Base-by-base conservation (phyloP, 192 early-diverging fungal species). In the Dissophora ornata region DNA sequence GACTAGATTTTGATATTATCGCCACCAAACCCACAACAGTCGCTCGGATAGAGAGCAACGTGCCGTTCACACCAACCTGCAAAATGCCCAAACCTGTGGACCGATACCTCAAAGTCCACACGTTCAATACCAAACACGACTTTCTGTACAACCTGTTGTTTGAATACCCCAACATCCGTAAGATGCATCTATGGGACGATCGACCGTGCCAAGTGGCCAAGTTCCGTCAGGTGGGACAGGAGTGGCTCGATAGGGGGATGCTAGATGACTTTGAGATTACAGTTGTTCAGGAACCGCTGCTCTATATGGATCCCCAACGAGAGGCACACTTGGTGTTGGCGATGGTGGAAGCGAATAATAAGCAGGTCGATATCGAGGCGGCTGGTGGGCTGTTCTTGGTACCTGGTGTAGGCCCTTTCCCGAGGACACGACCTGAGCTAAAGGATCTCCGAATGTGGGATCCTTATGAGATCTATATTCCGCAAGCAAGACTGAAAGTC, bases 161-260 rank as follows among this genome's bases (percentile, higher is more conserved):
- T 6, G 85, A 83, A 21, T 83, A 86, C 41, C 84, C 87, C 0
- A 70, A 28, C 10, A 81, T 85, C 65, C 51, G 57, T 0, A 48
- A 82, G 18, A 82, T 89, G 30, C 45, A 50, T 46, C 84, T 89
- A 59, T 89, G 86, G 86, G 87, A 89, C 49, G 87, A 89, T 49
- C 85, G 87, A 13, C 57, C 64, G 0, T 68, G 85, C 21, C 85
- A 89, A 41, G 41, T 74, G 13, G 57, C 64, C 6, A 67, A 55
- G 41, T 77, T 77, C 33, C 63, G 53, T 0, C 49, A 77, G 42
- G 71, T 65, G 16, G 71, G 71, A 36, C 57, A 77, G 30, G 64
- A 67, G 50, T 77, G 71, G 71, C 64, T 77, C 21, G 58, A 67
- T 25, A 67, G 62, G 2, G 57, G 57, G 25, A 40, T 77, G 57